Percentiles rank a stretch among this genome's conserved stretches.
These are phyloP conservation scores for Ceratocystiopsis sp. DNA, from an alignment of 2,329 filamentous ascomycete genomes.

Conservation along the genomic window DNA sequence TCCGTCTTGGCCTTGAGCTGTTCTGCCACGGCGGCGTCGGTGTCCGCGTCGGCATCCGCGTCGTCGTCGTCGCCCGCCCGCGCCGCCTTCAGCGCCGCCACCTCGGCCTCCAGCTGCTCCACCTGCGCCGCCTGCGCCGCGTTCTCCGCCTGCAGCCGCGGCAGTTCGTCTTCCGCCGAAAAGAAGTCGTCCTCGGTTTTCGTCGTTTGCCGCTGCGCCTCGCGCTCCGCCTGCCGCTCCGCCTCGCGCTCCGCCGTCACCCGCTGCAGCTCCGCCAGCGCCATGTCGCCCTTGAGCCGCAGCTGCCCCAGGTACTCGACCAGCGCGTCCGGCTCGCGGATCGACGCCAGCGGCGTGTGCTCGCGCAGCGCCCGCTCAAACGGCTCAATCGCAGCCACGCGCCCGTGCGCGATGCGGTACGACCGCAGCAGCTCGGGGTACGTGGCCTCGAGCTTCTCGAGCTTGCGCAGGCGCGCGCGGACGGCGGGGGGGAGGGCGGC, in stretches of 20 bases:
- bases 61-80: slow-evolving; percentile 29
- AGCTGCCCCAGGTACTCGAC: slow-evolving; percentile 83
- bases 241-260: slow-evolving; percentile 69
- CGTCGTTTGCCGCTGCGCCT: slow-evolving; percentile 33
- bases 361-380: slow-evolving; percentile 87
- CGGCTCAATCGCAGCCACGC: slow-evolving; percentile 73
- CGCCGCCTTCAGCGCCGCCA: slow-evolving; percentile 50
- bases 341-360: slow-evolving; percentile 79
- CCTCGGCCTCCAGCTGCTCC: slow-evolving; percentile 49
- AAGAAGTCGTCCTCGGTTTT: slow-evolving; percentile 78
- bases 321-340: slow-evolving; percentile 67
- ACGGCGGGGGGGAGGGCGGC: slow-evolving; percentile 49
- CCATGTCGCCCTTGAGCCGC: slow-evolving; percentile 75
- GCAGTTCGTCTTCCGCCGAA: slow-evolving; percentile 78
- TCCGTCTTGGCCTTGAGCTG: slow-evolving; percentile 51
- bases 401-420: slow-evolving; percentile 78
- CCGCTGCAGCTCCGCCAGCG: slow-evolving; percentile 81
- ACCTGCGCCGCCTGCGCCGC: slow-evolving; percentile 52
- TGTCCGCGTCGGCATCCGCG: slow-evolving; percentile 48
- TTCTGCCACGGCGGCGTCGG: slow-evolving; percentile 45
- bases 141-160: slow-evolving; percentile 60
- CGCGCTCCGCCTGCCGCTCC: slow-evolving; percentile 59
- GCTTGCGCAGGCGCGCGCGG: slow-evolving; percentile 55
- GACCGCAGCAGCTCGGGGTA: slow-evolving; percentile 89
- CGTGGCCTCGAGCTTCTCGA: slow-evolving; percentile 78